These are phyloP conservation scores for Lachnellula arida DNA, from an alignment of 2,329 filamentous ascomycete species.

Conservation along the genomic window DNA sequence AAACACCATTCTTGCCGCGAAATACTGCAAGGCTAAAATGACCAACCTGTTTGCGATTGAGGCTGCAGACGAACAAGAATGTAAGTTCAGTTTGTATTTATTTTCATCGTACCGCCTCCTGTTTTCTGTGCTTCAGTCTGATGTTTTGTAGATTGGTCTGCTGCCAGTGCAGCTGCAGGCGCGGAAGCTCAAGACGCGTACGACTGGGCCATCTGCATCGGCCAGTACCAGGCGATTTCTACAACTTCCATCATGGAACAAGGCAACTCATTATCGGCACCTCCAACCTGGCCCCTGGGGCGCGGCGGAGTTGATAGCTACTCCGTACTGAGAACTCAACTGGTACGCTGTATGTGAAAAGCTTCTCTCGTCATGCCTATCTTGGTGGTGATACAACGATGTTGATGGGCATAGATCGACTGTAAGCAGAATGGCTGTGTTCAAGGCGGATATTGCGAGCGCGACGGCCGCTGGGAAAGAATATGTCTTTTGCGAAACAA, in stretches of 20 bases:
- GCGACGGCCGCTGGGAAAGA: conserved; percentile 20
- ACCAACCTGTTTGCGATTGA: conserved; percentile 49
- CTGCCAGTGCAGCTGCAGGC: conserved; percentile 21
- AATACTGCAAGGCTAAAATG: conserved; percentile 40
- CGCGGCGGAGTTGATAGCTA: conserved; percentile 24
- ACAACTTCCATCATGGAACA: conserved; percentile 23
- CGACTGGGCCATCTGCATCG: conserved; percentile 24
- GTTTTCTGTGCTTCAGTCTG: background rate
- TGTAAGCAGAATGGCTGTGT: conserved; percentile 17
- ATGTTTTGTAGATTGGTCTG: conserved; percentile 31
- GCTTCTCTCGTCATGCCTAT: conserved; percentile 32
- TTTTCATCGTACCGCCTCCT: too few relatives aligned
- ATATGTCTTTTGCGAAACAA: conserved; percentile 30
- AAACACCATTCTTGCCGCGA: conserved; percentile 50
- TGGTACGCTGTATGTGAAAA: conserved; percentile 21
- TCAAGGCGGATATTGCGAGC: conserved; percentile 21
- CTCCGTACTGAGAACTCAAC: conserved; percentile 14
- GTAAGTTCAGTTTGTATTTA: conserved; percentile 32
- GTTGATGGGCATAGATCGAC: conserved; percentile 27
- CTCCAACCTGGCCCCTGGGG: conserved; percentile 25
- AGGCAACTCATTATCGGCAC: conserved; percentile 23
- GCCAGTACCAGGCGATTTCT: conserved; percentile 10
- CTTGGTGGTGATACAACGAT: conserved; percentile 35
- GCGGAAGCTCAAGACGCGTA: conserved; percentile 21
- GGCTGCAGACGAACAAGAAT: conserved; percentile 53